These are phyloP conservation scores for Ambrosia artemisiifolia DNA, from an alignment of 129 eudicot species.

Conservation along the genomic window DNA sequence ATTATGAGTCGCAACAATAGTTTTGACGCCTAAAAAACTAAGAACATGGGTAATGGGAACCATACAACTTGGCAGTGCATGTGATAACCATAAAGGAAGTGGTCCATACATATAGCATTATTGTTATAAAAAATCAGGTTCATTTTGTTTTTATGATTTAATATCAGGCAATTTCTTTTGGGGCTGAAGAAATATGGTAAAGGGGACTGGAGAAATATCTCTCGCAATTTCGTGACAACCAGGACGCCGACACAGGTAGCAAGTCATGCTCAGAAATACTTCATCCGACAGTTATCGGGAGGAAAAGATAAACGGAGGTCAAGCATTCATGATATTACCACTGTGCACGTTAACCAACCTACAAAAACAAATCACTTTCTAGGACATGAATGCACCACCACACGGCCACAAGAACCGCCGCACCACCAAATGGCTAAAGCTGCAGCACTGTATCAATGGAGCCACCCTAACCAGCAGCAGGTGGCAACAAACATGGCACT, in stretches of 20 bases:
- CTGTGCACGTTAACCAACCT: constrained; percentile 52
- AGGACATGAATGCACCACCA: constrained; percentile 8
- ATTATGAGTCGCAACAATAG: too few relatives aligned
- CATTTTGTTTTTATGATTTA: not conserved
- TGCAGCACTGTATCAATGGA: constrained; percentile 28
- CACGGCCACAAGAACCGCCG: constrained; percentile 22
- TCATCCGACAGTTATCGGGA: constrained; percentile 72
- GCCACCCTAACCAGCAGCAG: constrained; percentile 31
- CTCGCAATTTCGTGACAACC: constrained; percentile 71
- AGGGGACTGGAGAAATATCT: constrained; percentile 94
- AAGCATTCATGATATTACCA: constrained; percentile 89
- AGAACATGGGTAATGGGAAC: too few relatives aligned
- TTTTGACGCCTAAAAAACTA: not conserved
- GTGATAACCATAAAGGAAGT: not conserved
- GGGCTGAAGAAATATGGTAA: constrained; percentile 87
- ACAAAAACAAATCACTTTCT: constrained; percentile 36
- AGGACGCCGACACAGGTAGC: constrained; percentile 95
- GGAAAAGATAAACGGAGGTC: constrained; percentile 81
- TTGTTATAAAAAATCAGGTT: not conserved
- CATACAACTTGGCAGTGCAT: not conserved
- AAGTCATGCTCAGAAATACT: constrained; percentile 92
- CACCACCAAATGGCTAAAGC: constrained; percentile 34
- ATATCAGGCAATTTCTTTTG: constrained; percentile 69
- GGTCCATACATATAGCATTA: too few relatives aligned
- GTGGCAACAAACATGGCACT: constrained; percentile 36